These are phyloP conservation scores for Phaeosphaeriaceae sp. DNA, from an alignment of 2,329 filamentous ascomycete genomes.

Conservation along the genomic window DNA sequence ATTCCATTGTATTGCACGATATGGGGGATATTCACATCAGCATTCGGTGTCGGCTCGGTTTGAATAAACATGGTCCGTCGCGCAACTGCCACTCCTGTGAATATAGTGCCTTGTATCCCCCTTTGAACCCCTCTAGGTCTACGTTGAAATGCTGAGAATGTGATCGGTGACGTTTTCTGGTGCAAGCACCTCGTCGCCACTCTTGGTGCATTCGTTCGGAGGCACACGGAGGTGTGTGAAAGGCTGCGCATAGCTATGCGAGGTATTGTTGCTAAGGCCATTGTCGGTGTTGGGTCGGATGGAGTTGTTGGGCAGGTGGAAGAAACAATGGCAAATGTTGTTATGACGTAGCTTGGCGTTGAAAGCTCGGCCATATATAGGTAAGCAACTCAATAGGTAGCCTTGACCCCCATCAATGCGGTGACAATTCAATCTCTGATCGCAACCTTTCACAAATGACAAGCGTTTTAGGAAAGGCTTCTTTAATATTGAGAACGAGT, in stretches of 20 bases:
- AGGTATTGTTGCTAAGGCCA: constrained; percentile 37
- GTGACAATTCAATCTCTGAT: too few species aligned
- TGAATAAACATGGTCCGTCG: constrained; percentile 93
- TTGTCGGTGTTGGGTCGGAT: constrained; percentile 11
- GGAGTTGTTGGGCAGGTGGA: neutral
- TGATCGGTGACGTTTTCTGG: constrained; percentile 42
- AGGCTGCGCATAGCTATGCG: constrained; percentile 38
- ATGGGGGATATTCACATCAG: constrained; percentile 68
- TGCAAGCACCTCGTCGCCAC: constrained; percentile 45
- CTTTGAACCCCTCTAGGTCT: constrained; percentile 33
- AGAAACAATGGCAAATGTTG: neutral
- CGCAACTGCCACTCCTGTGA: constrained; percentile 18
- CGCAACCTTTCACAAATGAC: too few species aligned
- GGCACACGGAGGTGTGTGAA: constrained; percentile 28
- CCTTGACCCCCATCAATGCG: too few species aligned
- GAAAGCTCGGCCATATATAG: neutral
- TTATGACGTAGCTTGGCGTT: neutral
- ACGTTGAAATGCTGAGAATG: constrained; percentile 37
- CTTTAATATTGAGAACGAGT: too few species aligned
- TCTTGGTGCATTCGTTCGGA: constrained; percentile 30
- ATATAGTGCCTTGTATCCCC: constrained; percentile 26
- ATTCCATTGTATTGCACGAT: neutral
- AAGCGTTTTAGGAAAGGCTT: too few species aligned
- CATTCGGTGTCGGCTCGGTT: constrained; percentile 91
- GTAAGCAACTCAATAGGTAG: too few species aligned